Evolutionary conservation across 768 basidiomycete species (phyloP), one percentile per base, ranked within the genome.

Genomic region (Tulasnella sp.): DNA sequence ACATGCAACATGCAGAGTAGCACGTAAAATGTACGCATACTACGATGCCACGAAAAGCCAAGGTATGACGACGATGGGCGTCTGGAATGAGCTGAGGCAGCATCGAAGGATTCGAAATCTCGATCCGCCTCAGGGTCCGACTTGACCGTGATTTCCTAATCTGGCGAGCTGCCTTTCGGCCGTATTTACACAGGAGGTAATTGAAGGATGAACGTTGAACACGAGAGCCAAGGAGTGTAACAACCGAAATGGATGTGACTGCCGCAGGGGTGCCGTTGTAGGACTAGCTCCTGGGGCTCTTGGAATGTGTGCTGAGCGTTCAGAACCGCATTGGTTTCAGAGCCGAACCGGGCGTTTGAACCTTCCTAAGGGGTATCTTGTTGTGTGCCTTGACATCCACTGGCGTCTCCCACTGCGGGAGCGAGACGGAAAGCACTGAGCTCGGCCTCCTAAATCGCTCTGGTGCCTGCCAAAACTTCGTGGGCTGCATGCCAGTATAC

Each of bases 301-400:
- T 11, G 39, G 69, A 22, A 52, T 11, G 73, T 31, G 52, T 39
- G 17, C 29, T 25, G 40, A 67, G 42, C 3, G 17, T n/a, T 74
- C 52, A 74, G 36, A 74, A 67, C 3, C 75, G 58, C 67, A 76
- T 69, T 7, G 75, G 36, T 12, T 42, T 67, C 29, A 38, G 36
- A 31, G 29, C 58, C 58, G 58, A 31, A 29, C 64, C 75, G 25
- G 25, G 34, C 17, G 75, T 68, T 38, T 40, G 14, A n/a, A 76
- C 75, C 38, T 76, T 69, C 25, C 75, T 38, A 17, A 76, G 67
- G 19, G 75, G 75, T 34, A 68, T 34, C 25, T 40, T 42, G 67
- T 76, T 76, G 17, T 76, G 75, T 1, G 75, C 75, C 29, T 54
- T 76, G 67, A 70, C 31, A 19, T 36, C 67, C 14, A 76, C 67